phyloP scores from a whole-genome alignment of 768 basidiomycete genomes.

The Tulasnella calospora region DNA sequence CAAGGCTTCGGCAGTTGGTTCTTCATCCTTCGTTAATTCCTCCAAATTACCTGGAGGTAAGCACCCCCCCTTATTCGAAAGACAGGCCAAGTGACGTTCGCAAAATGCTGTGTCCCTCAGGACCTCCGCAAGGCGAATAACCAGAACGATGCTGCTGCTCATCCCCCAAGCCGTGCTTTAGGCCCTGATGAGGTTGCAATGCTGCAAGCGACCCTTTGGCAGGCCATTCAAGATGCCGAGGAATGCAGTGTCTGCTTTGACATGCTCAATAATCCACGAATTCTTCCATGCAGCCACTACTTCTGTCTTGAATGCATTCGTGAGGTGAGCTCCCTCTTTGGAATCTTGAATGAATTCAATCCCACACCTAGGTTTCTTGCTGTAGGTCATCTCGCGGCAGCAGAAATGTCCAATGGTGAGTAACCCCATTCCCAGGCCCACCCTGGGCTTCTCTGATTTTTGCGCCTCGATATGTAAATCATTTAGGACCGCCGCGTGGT shows the following conservation, averaged over 20 bases:
- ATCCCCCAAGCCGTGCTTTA: conserved; percentile 35
- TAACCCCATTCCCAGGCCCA: neutral
- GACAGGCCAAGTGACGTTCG: neutral
- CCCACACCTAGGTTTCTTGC: neutral
- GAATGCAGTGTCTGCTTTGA: conserved; percentile 55
- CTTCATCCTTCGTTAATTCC: conserved; percentile 77
- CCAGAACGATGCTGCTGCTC: neutral
- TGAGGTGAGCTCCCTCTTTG: conserved; percentile 16
- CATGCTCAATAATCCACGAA: conserved; percentile 52
- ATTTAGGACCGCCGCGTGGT: conserved; percentile 66
- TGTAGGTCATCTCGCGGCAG: conserved; percentile 66
- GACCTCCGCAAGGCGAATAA: conserved; percentile 18
- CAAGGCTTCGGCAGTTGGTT: conserved; percentile 75
- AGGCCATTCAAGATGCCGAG: conserved; percentile 72
- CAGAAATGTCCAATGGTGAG: conserved; percentile 76
- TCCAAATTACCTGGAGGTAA: conserved; percentile 58
- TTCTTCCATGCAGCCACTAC: conserved; percentile 66
- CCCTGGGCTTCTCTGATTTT: neutral
- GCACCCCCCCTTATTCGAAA: conserved; percentile 25
- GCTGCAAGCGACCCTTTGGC: conserved; percentile 54
- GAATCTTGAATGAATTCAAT: neutral
- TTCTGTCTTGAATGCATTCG: conserved; percentile 60
- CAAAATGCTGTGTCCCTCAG: neutral
- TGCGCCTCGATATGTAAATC: conserved; percentile 2
- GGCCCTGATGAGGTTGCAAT: conserved; percentile 52